Percentiles rank a stretch among this genome's conserved stretches.
These are phyloP conservation scores for Isatis tinctoria DNA, from an alignment of 345 rosid genomes.

Conservation along the genomic window DNA sequence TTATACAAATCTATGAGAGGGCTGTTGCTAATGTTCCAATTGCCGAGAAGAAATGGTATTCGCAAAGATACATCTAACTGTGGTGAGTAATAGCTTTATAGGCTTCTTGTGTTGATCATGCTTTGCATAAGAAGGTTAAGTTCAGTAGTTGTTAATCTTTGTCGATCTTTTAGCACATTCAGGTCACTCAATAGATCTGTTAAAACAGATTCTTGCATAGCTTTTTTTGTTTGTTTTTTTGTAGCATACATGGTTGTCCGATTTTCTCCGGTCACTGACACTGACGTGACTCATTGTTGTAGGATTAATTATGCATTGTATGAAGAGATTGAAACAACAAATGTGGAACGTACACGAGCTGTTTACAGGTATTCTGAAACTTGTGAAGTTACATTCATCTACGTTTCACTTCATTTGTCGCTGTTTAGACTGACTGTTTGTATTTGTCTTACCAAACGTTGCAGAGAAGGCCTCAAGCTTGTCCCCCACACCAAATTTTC, in stretches of 20 bases:
- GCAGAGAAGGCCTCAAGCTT: too few species aligned
- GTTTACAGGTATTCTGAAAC: constrained; percentile 4
- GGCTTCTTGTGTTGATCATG: not conserved
- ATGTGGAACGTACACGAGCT: constrained; percentile 2
- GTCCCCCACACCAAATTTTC: too few species aligned
- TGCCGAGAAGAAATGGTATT: not conserved
- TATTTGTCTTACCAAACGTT: too few species aligned
- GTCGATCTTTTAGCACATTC: not conserved
- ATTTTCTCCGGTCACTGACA: not conserved
- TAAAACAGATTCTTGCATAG: not conserved
- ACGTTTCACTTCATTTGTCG: too few species aligned
- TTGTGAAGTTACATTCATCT: not conserved
- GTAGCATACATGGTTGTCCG: not conserved
- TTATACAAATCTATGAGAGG: not conserved
- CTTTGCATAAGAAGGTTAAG: not conserved
- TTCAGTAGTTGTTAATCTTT: not conserved
- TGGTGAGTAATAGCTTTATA: not conserved
- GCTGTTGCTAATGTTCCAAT: constrained; percentile 3
- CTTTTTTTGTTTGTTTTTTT: not conserved
- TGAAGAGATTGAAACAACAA: not conserved
- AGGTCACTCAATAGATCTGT: too few species aligned
- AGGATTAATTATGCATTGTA: constrained; percentile 8
- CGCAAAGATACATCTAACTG: constrained; percentile 1
- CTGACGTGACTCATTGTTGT: not conserved
- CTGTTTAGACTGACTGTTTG: too few species aligned